phyloP scores from a whole-genome alignment of 148 eudicot species.

The Rhododendron vialii region DNA sequence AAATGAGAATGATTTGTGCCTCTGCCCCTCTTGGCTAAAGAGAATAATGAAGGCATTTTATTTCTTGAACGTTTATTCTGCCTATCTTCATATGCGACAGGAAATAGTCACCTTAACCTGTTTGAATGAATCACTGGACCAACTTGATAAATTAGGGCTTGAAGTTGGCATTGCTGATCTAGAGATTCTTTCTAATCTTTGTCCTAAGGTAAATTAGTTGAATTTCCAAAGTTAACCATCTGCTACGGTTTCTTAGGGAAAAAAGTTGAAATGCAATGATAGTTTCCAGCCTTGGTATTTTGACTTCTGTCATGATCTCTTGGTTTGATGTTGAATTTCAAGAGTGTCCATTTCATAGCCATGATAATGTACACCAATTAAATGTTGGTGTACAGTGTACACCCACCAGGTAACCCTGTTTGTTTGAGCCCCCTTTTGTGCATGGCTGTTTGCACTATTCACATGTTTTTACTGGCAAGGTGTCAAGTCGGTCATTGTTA shows the following conservation, averaged over 20 bases:
- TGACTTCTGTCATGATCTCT: background rate
- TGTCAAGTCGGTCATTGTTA: background rate
- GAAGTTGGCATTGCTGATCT: slow-evolving; percentile 46
- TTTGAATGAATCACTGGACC: slow-evolving; percentile 48
- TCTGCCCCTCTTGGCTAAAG: slow-evolving; percentile 77
- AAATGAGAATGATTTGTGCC: slow-evolving; percentile 34
- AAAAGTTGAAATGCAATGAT: background rate
- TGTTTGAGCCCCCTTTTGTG: background rate
- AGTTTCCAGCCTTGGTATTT: background rate
- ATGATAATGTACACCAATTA: background rate
- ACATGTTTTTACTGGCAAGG: background rate
- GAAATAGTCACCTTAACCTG: slow-evolving; percentile 36
- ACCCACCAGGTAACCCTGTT: background rate
- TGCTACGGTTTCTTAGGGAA: background rate
- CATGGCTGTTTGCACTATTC: background rate
- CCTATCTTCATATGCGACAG: slow-evolving; percentile 37
- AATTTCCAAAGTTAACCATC: background rate
- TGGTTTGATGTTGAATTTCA: background rate
- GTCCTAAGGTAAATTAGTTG: slow-evolving; percentile 58
- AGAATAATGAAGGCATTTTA: slow-evolving; percentile 50
- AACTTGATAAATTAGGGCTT: slow-evolving; percentile 50
- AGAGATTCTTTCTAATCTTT: slow-evolving; percentile 58
- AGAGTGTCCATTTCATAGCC: background rate
- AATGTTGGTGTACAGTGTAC: background rate
- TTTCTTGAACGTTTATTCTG: slow-evolving; percentile 58